phyloP scores from a whole-genome alignment of 1,139 yeast species.

The Candida dubliniensis region DNA sequence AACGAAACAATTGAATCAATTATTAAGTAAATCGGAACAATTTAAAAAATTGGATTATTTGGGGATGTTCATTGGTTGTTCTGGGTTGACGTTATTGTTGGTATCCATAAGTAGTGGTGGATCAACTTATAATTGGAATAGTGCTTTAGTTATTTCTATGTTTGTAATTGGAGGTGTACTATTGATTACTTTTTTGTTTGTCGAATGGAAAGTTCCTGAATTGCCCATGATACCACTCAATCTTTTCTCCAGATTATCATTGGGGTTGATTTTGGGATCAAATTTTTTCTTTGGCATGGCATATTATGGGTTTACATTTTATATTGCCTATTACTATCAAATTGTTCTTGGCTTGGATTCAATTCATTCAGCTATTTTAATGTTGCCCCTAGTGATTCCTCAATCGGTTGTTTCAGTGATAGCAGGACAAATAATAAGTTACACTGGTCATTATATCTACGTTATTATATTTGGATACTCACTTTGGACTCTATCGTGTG shows the following conservation, averaged over 20 bases:
- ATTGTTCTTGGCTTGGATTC: conserved; percentile 41
- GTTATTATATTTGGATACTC: conserved; percentile 43
- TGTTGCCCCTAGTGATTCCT: conserved; percentile 39
- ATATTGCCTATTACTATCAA: conserved; percentile 49
- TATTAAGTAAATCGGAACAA: conserved; percentile 28
- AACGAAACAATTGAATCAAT: conserved; percentile 23
- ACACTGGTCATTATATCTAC: conserved; percentile 39
- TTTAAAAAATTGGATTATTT: conserved; percentile 46
- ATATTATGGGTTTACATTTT: conserved; percentile 46
- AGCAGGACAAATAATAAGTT: conserved; percentile 43
- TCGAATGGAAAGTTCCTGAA: conserved; percentile 46
- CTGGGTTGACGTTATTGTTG: conserved; percentile 43
- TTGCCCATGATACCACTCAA: conserved; percentile 56
- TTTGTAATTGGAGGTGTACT: conserved; percentile 45
- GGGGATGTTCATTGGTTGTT: conserved; percentile 48
- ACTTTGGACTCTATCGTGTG: conserved; percentile 42
- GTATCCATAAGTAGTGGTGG: conserved; percentile 59
- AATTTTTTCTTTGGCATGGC: conserved; percentile 51
- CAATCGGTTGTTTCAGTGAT: conserved; percentile 34
- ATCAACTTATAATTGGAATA: conserved; percentile 49
- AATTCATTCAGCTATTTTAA: conserved; percentile 33
- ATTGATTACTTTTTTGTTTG: conserved; percentile 34
- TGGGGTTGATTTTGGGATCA: conserved; percentile 39
- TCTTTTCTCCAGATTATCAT: conserved; percentile 36
- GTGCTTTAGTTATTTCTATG: conserved; percentile 45